Evolutionary conservation across 352 stramenopile species (phyloP), one percentile per base, ranked within the genome.

Genomic region (Pythium periplocum): DNA sequence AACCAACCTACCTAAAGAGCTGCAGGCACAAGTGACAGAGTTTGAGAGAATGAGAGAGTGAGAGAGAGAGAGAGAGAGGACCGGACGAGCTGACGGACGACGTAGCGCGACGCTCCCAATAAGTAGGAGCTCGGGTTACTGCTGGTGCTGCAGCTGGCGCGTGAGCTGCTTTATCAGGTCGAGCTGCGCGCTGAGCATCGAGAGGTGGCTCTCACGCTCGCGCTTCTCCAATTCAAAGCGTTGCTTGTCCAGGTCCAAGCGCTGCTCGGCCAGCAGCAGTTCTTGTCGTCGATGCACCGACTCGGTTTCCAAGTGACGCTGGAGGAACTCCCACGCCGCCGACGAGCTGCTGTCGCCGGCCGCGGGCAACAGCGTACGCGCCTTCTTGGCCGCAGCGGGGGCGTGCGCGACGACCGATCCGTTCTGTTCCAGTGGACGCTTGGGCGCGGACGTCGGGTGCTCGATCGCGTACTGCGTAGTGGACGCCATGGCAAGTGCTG

Each of bases 111-210:
- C 17, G 17, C 17, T 0, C 17, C 17, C 17, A 26, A 26, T 26
- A 26, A 26, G 17, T 26, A 26, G 17, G 17, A 26, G 17, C 17
- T 26, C 17, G 17, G 17, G 17, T 26, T 26, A 26, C 35, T 61
- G 54, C 34, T 43, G 41, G 12, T 62, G 48, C 43, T 56, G 56
- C 35, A 62, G 37, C 45, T 62, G 48, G 38, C 45, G 31, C 10
- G 51, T 44, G 39, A 62, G 56, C 30, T 62, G 56, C 49, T 62
- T 62, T 62, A 62, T 62, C 49, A 62, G 56, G 43, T 62, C 56
- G 12, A 62, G 49, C 45, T 62, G 56, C 10, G 56, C 56, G 17
- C 30, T 53, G 49, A 62, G 57, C 32, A 47, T 57, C 30, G 56
- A 39, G 17, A 62, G 53, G 40, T 57, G 48, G 48, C 40, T 55